Base-by-base conservation (phyloP, 768 basidiomycete species). In the Termitomyces sp. region DNA sequence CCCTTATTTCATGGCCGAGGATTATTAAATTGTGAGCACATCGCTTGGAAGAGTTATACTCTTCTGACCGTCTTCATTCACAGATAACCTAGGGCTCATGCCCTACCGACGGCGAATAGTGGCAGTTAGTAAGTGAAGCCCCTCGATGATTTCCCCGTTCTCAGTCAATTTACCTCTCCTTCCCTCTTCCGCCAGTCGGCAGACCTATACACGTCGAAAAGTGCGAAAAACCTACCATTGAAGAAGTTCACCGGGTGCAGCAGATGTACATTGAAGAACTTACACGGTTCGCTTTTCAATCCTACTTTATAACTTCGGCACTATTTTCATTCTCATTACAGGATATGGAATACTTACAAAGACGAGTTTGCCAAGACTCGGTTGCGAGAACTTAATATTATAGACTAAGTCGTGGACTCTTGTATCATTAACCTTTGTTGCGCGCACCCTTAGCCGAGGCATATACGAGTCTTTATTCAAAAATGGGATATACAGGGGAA, bases 1-100 rank as follows among this genome's bases (percentile, higher is more conserved):
- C 96, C 97, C 0, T 74, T 99, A n/a, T 99, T 99, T 73, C 96
- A 97, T 68, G 97, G 97, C 2, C 79, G 97, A 58, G 96, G 96
- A 12, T 71, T 99, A 54, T 79, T 98, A 61, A 99, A 98, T 71
- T 99, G 95, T 95, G 62, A 27, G 86, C 19, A 11, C 9, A 38
- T 37, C 4, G 23, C 7, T 51, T 38, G 10, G 6, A n/a, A n/a
- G 37, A 27, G 7, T 40, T 6, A 12, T 1, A 19, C 10, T 14
- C 1, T 19, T 40, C 37, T 29, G 50, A 51, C 2, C 17, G 21
- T 31, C 41, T 55, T 12, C 48, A 5, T 25, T 17, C 19, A 3
- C 65, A 96, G 95, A 99, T 73, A 98, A 94, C 65, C 76, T 96
- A 60, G 97, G 97, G 2, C 71, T 99, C 57, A 89, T 99, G 86